phyloP scores from a whole-genome alignment of 2,329 filamentous ascomycete genomes.

The Cytospora piceicola region DNA sequence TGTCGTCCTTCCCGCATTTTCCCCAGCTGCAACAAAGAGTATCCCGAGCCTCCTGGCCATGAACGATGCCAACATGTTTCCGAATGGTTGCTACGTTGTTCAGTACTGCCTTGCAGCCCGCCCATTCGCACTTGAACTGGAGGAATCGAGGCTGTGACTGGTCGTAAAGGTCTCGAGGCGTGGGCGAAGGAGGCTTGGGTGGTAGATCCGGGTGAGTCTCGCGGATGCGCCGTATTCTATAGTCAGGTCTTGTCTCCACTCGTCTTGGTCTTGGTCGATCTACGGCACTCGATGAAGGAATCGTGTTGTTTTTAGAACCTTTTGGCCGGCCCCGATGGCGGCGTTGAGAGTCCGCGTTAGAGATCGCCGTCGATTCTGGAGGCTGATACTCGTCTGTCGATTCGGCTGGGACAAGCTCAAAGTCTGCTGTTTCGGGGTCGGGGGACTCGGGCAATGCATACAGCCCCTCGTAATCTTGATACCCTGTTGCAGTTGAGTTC shows the following conservation, averaged over 20 bases:
- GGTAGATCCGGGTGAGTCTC: background rate
- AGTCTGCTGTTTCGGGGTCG: background rate
- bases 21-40: conserved; percentile 13
- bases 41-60: conserved; percentile 3
- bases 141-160: conserved; percentile 1
- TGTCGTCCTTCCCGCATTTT: background rate
- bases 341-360: background rate
- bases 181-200: background rate
- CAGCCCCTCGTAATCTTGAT: background rate
- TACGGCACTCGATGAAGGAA: background rate
- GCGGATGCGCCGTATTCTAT: conserved; percentile 1
- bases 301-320: background rate
- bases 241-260: conserved; percentile 2
- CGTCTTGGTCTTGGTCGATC: conserved; percentile 4
- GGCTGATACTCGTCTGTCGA: background rate
- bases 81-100: conserved; percentile 16
- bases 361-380: background rate
- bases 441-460: background rate
- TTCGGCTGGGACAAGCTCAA: background rate
- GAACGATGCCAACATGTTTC: conserved; percentile 15
- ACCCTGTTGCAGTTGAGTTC: background rate
- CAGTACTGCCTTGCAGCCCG: conserved; percentile 14
- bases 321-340: background rate
- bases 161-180: conserved; percentile 14
- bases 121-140: conserved; percentile 16